A percentile compares a stretch with the other conserved stretches of the same genome.
phyloP scores from a whole-genome alignment of 2,329 filamentous ascomycete genomes.

The Trichophyton equinum region DNA sequence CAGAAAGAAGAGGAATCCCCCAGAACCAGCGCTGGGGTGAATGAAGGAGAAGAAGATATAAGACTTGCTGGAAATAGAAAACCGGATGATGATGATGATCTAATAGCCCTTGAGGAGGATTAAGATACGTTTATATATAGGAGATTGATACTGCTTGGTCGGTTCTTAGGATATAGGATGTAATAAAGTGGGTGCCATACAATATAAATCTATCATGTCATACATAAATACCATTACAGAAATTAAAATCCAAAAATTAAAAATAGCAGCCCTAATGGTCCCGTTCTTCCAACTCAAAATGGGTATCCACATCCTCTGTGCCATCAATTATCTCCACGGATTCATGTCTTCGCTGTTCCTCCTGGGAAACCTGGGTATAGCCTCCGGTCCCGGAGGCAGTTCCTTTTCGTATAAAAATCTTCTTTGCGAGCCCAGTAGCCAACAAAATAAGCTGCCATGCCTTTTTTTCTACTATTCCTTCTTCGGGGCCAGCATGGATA shows the following conservation, averaged over 20 bases:
- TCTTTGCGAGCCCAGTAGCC: constrained; percentile 15
- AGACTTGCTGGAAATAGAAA: constrained; percentile 5
- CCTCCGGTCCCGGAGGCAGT: constrained; percentile 15
- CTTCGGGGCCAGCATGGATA: constrained; percentile 11
- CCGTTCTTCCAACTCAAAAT: constrained; percentile 34
- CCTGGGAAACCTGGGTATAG: constrained; percentile 26
- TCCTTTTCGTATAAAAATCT: not conserved
- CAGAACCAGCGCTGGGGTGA: constrained; percentile 6
- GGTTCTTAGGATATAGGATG: not conserved
- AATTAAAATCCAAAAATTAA: not conserved
- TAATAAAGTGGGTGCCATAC: not conserved
- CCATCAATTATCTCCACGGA: constrained; percentile 37
- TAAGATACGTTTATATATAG: not conserved
- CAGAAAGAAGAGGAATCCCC: constrained; percentile 15
- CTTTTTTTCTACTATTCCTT: constrained; percentile 23
- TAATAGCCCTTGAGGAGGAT: not conserved
- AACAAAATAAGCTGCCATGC: constrained; percentile 28
- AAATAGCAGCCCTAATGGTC: constrained; percentile 8
- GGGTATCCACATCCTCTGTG: constrained; percentile 40
- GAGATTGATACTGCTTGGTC: not conserved
- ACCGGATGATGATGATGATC: constrained; percentile 6
- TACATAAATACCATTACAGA: not conserved
- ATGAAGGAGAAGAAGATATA: constrained; percentile 4
- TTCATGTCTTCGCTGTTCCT: constrained; percentile 17
- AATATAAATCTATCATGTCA: not conserved